Conservation (phyloP, 352 stramenopile genomes). For the Phytophthora capsici region DNA sequence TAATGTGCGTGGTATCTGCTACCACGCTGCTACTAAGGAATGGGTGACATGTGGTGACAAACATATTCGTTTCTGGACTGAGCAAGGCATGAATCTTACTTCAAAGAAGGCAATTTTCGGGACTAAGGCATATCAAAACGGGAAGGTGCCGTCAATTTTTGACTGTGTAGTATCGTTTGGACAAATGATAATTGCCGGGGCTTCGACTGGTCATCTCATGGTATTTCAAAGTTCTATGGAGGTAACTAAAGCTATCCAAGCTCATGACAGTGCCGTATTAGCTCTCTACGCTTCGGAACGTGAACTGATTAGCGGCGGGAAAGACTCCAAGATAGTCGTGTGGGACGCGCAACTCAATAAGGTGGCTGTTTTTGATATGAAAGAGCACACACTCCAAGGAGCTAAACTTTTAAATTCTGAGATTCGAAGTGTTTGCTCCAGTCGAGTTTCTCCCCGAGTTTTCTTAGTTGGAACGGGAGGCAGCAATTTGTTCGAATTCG, state of each 20-base stretch:
- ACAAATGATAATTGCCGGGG: slow-evolving; percentile 49
- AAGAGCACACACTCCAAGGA: slow-evolving; percentile 30
- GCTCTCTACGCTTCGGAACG: slow-evolving; percentile 55
- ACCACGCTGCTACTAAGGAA: slow-evolving; percentile 46
- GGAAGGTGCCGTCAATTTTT: slow-evolving; percentile 54
- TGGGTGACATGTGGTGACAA: slow-evolving; percentile 82
- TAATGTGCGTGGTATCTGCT: slow-evolving; percentile 59
- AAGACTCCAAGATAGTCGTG: slow-evolving; percentile 87
- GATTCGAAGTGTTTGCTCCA: slow-evolving; percentile 60
- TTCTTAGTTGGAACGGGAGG: slow-evolving; percentile 87
- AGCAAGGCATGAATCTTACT: slow-evolving; percentile 72
- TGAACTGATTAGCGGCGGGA: slow-evolving; percentile 85
- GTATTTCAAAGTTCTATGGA: slow-evolving; percentile 70
- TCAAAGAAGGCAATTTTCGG: slow-evolving; percentile 81
- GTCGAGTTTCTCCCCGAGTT: slow-evolving; percentile 31
- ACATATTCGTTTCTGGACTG: slow-evolving; percentile 77
- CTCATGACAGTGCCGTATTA: slow-evolving; percentile 49
- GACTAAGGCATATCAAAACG: slow-evolving; percentile 57
- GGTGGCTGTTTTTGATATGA: slow-evolving; percentile 58
- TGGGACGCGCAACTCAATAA: slow-evolving; percentile 72
- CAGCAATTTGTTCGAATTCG: slow-evolving; percentile 90
- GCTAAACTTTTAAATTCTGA: slow-evolving; percentile 35
- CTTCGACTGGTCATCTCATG: slow-evolving; percentile 80
- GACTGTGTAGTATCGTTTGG: slow-evolving; percentile 63
- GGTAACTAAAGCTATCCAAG: slow-evolving; percentile 57